Base-by-base conservation (phyloP, 768 basidiomycete genomes). In the Royoungia palumana region DNA sequence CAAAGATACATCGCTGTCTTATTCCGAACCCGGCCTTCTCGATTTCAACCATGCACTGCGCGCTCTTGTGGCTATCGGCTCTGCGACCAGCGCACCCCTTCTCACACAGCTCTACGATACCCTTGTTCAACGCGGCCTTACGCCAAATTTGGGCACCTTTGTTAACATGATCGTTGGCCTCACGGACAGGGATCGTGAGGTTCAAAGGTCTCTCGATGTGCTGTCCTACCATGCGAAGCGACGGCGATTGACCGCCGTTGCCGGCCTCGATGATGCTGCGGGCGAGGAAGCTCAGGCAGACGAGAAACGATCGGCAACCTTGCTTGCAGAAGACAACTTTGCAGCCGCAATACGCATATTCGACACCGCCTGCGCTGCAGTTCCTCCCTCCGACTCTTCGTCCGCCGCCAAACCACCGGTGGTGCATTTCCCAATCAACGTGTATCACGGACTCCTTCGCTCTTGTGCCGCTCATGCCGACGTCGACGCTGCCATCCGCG, bases 281-380 rank as follows among this genome's bases (percentile, higher is more conserved):
- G 32, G 11, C 19, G 59, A 67, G 14, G 58, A 62, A 19, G 43
- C 56, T 3, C 47, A 54, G 14, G 46, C 37, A 7, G 57, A 64
- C 37, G 49, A 73, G 35, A 61, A 61, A 20, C 74, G 74, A 9
- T 72, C 79, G 35, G 66, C 65, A 0, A 51, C 65, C 2, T 75
- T 90, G 20, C 69, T 70, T 19, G 57, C 72, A 24, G 92, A 94
- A 62, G 78, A 81, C 58, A 90, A 87, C 53, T 83, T 92, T 51
- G 61, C 71, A 0, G 77, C 81, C 0, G 90, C 90, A 0, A 71
- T 92, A 70, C 75, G 80, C 14, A 69, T 94, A 14, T 94, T 94
- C 65, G 75, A 85, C 21, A 75, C 81, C 0, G 75, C 82, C 16
- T 69, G 74, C 8, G 64, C 73, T 20, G 52, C 64, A 9, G 51